These are phyloP conservation scores for Polyporus tsugae DNA, from an alignment of 1,284 basidiomycete species.

Conservation along the genomic window DNA sequence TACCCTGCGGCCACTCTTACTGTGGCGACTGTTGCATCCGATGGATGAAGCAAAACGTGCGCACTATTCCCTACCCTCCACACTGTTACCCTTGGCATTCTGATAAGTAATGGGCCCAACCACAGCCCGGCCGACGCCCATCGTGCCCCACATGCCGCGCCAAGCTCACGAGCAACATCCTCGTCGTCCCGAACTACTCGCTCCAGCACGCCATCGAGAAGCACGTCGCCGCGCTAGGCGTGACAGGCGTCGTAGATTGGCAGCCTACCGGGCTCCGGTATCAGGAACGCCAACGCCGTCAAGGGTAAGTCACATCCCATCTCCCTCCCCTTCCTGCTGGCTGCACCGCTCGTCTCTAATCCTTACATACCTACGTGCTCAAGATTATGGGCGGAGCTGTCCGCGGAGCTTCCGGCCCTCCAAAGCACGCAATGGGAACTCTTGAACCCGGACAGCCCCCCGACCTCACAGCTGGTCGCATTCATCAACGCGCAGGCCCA, in stretches of 20 bases:
- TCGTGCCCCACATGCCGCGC: constrained; percentile 44
- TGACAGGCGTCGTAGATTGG: constrained; percentile 42
- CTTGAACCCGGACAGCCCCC: not conserved
- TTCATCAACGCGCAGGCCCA: constrained; percentile 1
- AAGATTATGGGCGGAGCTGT: not conserved
- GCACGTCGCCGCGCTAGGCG: constrained; percentile 38
- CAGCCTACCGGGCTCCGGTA: constrained; percentile 33
- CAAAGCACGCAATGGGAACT: constrained; percentile 6
- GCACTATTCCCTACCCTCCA: constrained; percentile 13
- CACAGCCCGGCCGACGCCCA: constrained; percentile 28
- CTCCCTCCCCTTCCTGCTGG: not conserved
- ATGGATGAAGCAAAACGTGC: constrained; percentile 41
- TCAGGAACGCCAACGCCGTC: constrained; percentile 5
- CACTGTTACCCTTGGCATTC: not conserved
- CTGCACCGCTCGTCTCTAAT: not conserved
- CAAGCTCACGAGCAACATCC: constrained; percentile 29
- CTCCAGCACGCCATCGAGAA: constrained; percentile 42
- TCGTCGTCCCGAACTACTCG: constrained; percentile 43
- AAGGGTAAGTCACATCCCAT: not conserved
- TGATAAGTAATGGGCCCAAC: not conserved
- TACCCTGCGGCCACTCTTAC: constrained; percentile 46
- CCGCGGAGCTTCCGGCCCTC: not conserved
- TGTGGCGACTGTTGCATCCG: constrained; percentile 43
- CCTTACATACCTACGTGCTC: not conserved
- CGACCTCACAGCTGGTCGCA: constrained; percentile 9